Evolutionary conservation across 768 basidiomycete species (phyloP).

Genomic region (Tylopilus balloui): DNA sequence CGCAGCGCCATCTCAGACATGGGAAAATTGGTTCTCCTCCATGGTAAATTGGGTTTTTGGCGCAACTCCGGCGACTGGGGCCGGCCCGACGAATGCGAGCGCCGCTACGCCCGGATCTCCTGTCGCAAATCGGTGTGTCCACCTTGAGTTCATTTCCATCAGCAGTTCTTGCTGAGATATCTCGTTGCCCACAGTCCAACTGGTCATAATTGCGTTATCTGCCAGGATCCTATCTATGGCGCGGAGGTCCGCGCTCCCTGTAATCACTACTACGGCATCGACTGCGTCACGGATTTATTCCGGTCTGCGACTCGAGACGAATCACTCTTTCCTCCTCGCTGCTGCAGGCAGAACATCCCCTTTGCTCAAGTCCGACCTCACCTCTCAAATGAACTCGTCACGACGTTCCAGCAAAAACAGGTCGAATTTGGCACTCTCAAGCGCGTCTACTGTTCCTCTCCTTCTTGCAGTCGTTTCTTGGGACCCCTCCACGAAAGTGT

Average conservation of each 20-base stretch:
- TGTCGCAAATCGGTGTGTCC: too few relatives aligned
- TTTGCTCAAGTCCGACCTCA: conserved; percentile 22
- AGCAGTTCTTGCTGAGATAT: too few relatives aligned
- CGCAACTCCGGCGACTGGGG: too few relatives aligned
- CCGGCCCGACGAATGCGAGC: too few relatives aligned
- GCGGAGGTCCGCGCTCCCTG: conserved; percentile 30
- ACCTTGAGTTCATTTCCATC: too few relatives aligned
- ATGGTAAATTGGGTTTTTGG: too few relatives aligned
- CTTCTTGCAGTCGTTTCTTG: conserved; percentile 35
- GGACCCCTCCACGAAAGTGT: conserved; percentile 25
- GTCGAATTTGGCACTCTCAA: conserved; percentile 31
- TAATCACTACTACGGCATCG: conserved; percentile 33
- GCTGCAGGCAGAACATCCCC: conserved; percentile 34
- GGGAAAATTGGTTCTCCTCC: too few relatives aligned
- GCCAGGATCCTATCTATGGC: conserved; percentile 31
- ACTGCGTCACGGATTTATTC: conserved; percentile 34
- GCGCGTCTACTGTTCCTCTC: conserved; percentile 36
- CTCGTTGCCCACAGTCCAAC: conserved; percentile 8
- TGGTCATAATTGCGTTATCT: conserved; percentile 34
- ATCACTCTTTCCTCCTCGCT: conserved; percentile 38
- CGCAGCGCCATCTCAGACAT: too few relatives aligned
- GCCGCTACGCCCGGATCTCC: too few relatives aligned
- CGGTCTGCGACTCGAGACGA: conserved; percentile 35
- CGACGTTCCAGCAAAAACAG: conserved; percentile 23
- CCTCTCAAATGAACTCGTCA: conserved; percentile 17